A percentile compares a stretch with the other conserved stretches of the same genome.
Evolutionary conservation across 1,284 basidiomycete genomes (phyloP).

Genomic region (Austropuccinia psidii): DNA sequence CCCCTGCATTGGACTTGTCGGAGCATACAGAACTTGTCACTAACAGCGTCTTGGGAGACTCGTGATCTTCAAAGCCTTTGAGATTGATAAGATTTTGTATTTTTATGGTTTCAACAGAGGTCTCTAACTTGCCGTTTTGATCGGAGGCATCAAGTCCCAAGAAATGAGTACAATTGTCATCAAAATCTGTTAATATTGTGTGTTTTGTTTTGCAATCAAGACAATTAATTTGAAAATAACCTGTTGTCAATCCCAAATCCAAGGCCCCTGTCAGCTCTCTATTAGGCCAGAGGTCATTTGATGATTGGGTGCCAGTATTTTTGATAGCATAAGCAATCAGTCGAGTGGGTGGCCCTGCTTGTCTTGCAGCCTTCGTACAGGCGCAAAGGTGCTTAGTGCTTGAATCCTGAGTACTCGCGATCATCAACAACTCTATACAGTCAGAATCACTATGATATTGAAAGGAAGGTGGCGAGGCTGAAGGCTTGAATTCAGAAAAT

Average conservation of each 20-base stretch:
- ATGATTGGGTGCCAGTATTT: not conserved
- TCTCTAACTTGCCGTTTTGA: not conserved
- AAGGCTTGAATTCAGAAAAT: too few relatives aligned
- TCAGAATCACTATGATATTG: too few relatives aligned
- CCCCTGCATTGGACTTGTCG: not conserved
- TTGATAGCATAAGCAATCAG: conserved; percentile 4
- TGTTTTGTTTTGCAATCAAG: not conserved
- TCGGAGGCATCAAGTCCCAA: not conserved
- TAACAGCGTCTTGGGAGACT: not conserved
- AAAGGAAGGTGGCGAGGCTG: too few relatives aligned
- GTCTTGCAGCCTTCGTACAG: not conserved
- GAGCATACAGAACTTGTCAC: not conserved
- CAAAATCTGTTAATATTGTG: not conserved
- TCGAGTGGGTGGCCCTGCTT: not conserved
- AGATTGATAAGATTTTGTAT: not conserved
- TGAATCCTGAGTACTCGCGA: not conserved
- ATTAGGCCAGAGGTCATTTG: not conserved
- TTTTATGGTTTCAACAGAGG: not conserved
- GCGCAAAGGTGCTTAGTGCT: not conserved
- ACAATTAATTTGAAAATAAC: not conserved
- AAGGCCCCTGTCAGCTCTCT: not conserved
- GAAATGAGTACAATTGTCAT: not conserved
- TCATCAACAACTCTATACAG: not conserved
- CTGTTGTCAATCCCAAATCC: not conserved
- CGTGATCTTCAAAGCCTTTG: not conserved